A percentile compares a stretch with the other conserved stretches of the same genome.
These are phyloP conservation scores for Lichtheimia ornata DNA, from an alignment of 371 early-diverging fungal species.

Conservation along the genomic window DNA sequence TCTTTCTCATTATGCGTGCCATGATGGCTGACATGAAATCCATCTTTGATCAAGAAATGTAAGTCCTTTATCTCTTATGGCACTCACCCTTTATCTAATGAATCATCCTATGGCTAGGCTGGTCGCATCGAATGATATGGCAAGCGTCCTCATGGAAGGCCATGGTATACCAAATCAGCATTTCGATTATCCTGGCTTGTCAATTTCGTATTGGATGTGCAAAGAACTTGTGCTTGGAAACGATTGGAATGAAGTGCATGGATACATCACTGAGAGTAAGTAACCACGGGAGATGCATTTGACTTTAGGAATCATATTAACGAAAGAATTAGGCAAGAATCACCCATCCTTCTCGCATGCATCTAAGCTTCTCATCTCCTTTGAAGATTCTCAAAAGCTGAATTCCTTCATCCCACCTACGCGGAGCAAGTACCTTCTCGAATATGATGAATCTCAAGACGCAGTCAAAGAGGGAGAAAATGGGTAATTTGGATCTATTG, in stretches of 20 bases:
- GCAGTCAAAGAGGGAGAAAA: conserved; percentile 18
- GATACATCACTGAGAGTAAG: conserved; percentile 41
- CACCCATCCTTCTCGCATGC: conserved; percentile 16
- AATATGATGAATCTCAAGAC: conserved; percentile 35
- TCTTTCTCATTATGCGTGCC: conserved; percentile 51
- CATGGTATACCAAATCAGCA: conserved; percentile 59
- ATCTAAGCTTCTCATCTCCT: conserved; percentile 31
- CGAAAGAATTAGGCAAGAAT: conserved; percentile 9
- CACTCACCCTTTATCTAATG: too few species aligned
- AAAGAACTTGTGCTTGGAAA: conserved; percentile 28
- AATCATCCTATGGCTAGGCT: conserved; percentile 13
- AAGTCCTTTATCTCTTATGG: conserved; percentile 9
- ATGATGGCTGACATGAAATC: conserved; percentile 92
- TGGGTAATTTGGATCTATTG: conserved; percentile 15
- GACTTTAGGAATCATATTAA: not conserved
- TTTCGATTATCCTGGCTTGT: conserved; percentile 53
- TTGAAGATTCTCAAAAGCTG: conserved; percentile 35
- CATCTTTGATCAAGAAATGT: conserved; percentile 68
- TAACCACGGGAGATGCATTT: not conserved
- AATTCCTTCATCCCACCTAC: conserved; percentile 29
- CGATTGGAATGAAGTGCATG: conserved; percentile 42
- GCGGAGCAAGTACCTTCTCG: conserved; percentile 27
- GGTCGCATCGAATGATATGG: conserved; percentile 29
- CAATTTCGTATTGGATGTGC: conserved; percentile 58
- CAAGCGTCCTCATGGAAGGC: conserved; percentile 47